phyloP scores from a whole-genome alignment of 23 red algal genomes.

The Gracilaria gracilis region DNA sequence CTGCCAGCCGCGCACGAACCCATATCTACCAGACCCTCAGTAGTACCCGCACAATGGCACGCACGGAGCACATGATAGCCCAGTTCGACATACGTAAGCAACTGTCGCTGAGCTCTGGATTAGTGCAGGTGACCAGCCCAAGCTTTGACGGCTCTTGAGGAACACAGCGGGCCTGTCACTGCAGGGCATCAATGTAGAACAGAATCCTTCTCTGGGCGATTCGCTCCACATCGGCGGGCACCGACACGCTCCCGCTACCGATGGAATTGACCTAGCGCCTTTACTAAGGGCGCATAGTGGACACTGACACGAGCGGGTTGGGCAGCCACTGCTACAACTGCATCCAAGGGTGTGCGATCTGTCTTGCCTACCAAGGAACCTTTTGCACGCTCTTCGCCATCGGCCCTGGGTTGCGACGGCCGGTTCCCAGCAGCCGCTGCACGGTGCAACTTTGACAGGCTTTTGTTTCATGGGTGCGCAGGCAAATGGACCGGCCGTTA shows the following conservation, averaged over 20 bases:
- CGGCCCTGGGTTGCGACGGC: conserved; percentile 44
- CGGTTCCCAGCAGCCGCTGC: conserved; percentile 67
- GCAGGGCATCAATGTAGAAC: conserved; percentile 75
- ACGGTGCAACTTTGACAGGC: conserved; percentile 49
- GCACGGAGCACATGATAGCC: conserved; percentile 53
- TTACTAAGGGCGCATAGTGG: conserved; percentile 42
- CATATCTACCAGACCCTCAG: conserved; percentile 65
- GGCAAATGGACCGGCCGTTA: neutral
- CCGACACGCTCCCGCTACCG: conserved; percentile 6
- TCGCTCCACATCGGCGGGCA: conserved; percentile 69
- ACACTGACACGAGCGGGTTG: conserved; percentile 66
- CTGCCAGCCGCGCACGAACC: conserved; percentile 66
- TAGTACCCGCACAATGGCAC: conserved; percentile 56
- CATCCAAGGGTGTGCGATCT: conserved; percentile 4
- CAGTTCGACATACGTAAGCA: conserved; percentile 63
- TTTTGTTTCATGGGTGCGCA: conserved; percentile 55
- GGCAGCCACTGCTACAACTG: conserved; percentile 69
- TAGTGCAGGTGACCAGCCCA: conserved; percentile 37
- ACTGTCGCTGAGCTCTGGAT: conserved; percentile 63
- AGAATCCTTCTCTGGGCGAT: conserved; percentile 73
- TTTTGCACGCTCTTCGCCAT: conserved; percentile 42
- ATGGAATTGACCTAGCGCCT: conserved; percentile 47
- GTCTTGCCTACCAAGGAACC: conserved; percentile 66
- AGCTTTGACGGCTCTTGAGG: conserved; percentile 17
- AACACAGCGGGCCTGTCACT: neutral